Base-by-base conservation (phyloP, 2,329 filamentous ascomycete species). In the Penicillium thymicola region DNA sequence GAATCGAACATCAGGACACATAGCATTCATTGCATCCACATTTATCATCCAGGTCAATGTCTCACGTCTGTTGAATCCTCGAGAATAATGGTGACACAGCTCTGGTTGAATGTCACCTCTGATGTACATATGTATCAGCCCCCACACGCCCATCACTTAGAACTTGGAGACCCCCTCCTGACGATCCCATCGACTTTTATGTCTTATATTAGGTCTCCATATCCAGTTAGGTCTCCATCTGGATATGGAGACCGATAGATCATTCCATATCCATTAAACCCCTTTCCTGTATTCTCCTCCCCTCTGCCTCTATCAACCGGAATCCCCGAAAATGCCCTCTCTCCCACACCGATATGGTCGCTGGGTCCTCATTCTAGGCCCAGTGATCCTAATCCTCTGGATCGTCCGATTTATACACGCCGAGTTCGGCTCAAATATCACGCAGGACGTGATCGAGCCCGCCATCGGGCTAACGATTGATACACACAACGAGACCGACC, bases 281-380 rank as follows among this genome's bases (percentile, higher is more conserved):
- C 37, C 18, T 25, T 21, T 41, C 34, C 34, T 16, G 5, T 13
- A 50, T 43, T 34, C 44, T 38, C 25, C 75, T 56, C 72, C 70
- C 45, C 36, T 41, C 41, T 32, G 13, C 25, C 21, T 38, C 11
- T 41, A 27, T 4, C 16, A 9, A 43, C 14, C 36, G 38, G 25
- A 34, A 7, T 14, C 25, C 8, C 49, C 27, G 16, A 43, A 56
- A 36, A 66, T 66, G 64, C 49, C 40, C 16, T 30, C 43, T 18
- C 54, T 64, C 41, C 61, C 61, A 43, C 61, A 57, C 48, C 64
- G 62, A 21, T 66, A 66, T 60, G 55, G 62, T 42, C 64, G 64
- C 40, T 64, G 59, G 59, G 55, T 62, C 37, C 57, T 58, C 23
- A 43, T 66, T 27, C 38, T 65, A 2, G 58, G 52, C 18, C 54